A percentile compares a stretch with the other conserved stretches of the same genome.
These are phyloP conservation scores for Mycena leptocephala DNA, from an alignment of 768 basidiomycete species.

Conservation along the genomic window DNA sequence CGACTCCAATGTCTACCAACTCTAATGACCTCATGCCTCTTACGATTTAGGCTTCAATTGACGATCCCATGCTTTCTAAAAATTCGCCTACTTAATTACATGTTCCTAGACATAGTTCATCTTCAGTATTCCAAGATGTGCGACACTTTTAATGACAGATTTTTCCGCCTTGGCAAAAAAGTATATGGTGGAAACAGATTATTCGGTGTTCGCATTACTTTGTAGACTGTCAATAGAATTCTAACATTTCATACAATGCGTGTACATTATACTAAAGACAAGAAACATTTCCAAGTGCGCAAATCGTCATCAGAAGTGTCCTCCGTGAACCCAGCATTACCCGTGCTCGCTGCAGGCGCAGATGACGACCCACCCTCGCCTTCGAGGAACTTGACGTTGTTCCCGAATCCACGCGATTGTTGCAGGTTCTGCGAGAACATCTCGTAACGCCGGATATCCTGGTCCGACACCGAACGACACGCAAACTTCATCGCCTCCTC, in stretches of 20 bases:
- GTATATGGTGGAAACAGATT: constrained; percentile 46
- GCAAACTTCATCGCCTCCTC: constrained; percentile 99
- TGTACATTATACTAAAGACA: constrained; percentile 10
- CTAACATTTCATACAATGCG: constrained; percentile 5
- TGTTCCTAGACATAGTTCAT: too few relatives aligned
- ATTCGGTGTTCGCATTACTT: too few relatives aligned
- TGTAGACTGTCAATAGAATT: too few relatives aligned
- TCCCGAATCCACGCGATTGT: constrained; percentile 93
- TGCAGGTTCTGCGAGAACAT: constrained; percentile 97
- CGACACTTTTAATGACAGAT: too few relatives aligned
- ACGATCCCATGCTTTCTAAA: too few relatives aligned
- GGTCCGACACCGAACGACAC: constrained; percentile 96
- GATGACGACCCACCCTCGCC: constrained; percentile 60
- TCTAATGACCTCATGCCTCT: too few relatives aligned
- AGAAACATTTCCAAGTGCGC: constrained; percentile 75
- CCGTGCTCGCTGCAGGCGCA: constrained; percentile 56
- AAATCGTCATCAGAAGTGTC: constrained; percentile 94
- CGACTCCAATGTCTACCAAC: too few relatives aligned
- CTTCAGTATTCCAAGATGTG: too few relatives aligned
- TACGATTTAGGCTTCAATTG: too few relatives aligned
- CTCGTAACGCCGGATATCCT: constrained; percentile 98
- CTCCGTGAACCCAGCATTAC: constrained; percentile 87
- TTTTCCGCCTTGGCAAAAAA: too few relatives aligned
- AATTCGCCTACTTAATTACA: too few relatives aligned
- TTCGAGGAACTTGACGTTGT: constrained; percentile 99